Percentiles rank a stretch among this genome's conserved stretches.
These are phyloP conservation scores for Pleurotus giganteus DNA, from an alignment of 768 basidiomycete genomes.

Conservation along the genomic window DNA sequence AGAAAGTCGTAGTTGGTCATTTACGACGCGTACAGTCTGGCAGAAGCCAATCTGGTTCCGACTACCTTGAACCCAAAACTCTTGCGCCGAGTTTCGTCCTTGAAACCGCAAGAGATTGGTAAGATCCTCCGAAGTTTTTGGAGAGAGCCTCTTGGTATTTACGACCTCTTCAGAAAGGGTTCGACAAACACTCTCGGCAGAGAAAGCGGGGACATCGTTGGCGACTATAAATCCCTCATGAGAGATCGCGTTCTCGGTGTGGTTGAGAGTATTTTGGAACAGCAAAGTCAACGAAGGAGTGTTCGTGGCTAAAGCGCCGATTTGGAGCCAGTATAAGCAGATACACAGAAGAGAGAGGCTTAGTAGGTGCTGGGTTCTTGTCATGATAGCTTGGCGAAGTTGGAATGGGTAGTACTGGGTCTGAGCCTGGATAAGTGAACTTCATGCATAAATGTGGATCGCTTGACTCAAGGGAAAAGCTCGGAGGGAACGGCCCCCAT, in stretches of 20 bases:
- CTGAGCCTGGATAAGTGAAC: neutral
- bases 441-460: neutral
- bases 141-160: neutral
- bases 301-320: neutral
- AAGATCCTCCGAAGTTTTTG: slow-evolving; percentile 1
- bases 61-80: slow-evolving; percentile 15
- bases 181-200: slow-evolving; percentile 12
- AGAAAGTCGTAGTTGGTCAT: slow-evolving; percentile 19
- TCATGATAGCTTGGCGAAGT: neutral
- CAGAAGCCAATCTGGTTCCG: slow-evolving; percentile 18
- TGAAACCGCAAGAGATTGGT: slow-evolving; percentile 3
- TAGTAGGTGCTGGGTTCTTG: neutral
- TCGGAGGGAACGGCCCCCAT: neutral
- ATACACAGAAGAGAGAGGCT: neutral
- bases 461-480: neutral
- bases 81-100: neutral
- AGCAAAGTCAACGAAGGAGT: slow-evolving; percentile 20
- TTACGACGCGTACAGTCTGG: slow-evolving; percentile 5
- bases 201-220: slow-evolving; percentile 17
- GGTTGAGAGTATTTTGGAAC: slow-evolving; percentile 31
- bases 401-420: neutral
- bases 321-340: neutral
- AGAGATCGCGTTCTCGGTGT: slow-evolving; percentile 3
- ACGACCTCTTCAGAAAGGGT: neutral
- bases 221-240: slow-evolving; percentile 18